These are phyloP conservation scores for Phalaenopsis equestris DNA, from an alignment of 106 monocot genomes.

Conservation along the genomic window DNA sequence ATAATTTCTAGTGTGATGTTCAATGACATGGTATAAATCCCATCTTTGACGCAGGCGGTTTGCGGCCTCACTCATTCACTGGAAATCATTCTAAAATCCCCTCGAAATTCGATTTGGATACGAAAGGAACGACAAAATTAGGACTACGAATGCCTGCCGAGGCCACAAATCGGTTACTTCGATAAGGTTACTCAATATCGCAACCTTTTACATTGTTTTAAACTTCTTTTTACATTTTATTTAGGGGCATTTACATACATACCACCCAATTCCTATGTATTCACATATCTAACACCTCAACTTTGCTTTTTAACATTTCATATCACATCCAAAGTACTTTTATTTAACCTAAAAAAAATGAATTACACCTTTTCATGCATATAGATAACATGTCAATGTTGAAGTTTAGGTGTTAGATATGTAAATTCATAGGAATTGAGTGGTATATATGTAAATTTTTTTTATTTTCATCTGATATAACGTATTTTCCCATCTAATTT, in stretches of 20 bases:
- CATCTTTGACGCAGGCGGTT: neutral
- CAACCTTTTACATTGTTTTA: neutral
- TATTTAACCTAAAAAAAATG: too few relatives aligned
- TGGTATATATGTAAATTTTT: neutral
- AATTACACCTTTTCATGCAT: too few relatives aligned
- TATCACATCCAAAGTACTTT: too few relatives aligned
- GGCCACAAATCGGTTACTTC: slow-evolving; percentile 1
- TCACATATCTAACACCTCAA: too few relatives aligned
- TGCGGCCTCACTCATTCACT: neutral
- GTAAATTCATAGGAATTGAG: too few relatives aligned
- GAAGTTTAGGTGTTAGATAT: too few relatives aligned
- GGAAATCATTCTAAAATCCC: neutral
- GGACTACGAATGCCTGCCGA: slow-evolving; percentile 3
- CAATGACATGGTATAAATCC: neutral
- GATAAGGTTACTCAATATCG: neutral
- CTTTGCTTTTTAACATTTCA: too few relatives aligned
- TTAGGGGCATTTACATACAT: neutral
- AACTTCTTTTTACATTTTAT: neutral
- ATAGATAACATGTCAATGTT: too few relatives aligned
- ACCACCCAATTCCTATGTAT: too few relatives aligned
- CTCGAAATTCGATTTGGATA: neutral
- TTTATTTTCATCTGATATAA: neutral
- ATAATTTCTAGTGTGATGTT: neutral
- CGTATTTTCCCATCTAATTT: neutral
- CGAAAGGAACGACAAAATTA: neutral